Evolutionary conservation across 2,329 filamentous ascomycete species (phyloP).

Genomic region (Triangularia verruculosa): DNA sequence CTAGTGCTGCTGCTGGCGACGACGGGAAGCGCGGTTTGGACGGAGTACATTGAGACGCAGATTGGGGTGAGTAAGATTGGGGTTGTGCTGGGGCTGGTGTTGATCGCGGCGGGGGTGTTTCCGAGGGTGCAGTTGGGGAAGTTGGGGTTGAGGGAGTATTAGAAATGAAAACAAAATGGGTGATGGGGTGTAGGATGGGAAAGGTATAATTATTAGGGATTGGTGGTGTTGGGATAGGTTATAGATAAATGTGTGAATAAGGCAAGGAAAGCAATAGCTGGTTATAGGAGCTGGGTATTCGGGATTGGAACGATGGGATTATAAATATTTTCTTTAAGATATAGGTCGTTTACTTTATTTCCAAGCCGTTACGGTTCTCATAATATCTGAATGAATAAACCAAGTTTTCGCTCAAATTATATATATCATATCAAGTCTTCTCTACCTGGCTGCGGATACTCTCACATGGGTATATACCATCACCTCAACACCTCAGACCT

Average conservation of each 20-base stretch:
- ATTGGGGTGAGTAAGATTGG: conserved; percentile 76
- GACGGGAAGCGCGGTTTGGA: conserved; percentile 71
- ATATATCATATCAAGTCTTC: neutral
- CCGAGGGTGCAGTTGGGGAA: conserved; percentile 81
- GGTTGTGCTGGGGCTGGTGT: conserved; percentile 59
- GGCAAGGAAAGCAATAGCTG: no score
- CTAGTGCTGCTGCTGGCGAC: conserved; percentile 70
- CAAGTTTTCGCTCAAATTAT: neutral
- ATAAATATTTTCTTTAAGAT: no score
- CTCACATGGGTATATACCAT: neutral
- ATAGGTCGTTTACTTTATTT: no score
- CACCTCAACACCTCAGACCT: neutral
- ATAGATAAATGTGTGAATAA: no score
- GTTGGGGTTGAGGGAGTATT: conserved; percentile 49
- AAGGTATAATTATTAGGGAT: neutral
- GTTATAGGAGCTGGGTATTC: no score
- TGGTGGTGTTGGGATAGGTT: no score
- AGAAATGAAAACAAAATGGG: neutral
- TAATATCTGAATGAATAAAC: neutral
- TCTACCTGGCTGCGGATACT: neutral
- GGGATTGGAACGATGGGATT: no score
- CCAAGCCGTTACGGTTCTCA: no score
- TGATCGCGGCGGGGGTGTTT: conserved; percentile 69
- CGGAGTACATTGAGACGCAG: conserved; percentile 66
- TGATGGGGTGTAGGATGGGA: neutral